Percentiles rank a stretch among this genome's conserved stretches.
Conservation (phyloP, 2,329 filamentous ascomycete species). For the Claviceps lovelessii region DNA sequence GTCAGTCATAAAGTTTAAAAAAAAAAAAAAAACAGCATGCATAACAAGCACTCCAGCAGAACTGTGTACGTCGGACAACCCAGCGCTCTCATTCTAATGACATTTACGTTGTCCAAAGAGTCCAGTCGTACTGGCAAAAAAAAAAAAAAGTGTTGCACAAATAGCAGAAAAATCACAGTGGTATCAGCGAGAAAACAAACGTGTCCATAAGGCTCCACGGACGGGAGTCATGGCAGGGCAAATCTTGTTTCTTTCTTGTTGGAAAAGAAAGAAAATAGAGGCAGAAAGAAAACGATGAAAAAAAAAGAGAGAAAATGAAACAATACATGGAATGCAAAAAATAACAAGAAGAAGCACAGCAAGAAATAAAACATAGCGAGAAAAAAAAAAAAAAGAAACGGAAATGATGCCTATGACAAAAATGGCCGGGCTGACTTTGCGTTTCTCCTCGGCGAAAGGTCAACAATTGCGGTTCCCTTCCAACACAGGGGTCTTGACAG, state of each 20-base stretch:
- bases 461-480: no score
- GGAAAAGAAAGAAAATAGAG: background rate
- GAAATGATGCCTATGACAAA: background rate
- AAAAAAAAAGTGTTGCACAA: background rate
- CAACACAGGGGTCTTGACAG: no score
- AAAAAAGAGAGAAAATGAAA: background rate
- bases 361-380: background rate
- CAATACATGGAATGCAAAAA: background rate
- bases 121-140: background rate
- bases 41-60: background rate
- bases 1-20: slow-evolving; percentile 6
- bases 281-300: background rate
- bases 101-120: background rate
- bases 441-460: no score
- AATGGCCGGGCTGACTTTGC: no score
- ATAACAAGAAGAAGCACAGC: background rate
- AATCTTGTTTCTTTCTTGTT: background rate
- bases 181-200: background rate
- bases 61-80: background rate
- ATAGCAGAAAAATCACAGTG: background rate
- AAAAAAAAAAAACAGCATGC: background rate
- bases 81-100: background rate
- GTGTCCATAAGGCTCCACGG: background rate
- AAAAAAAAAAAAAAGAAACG: background rate
- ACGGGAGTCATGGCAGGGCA: background rate